Evolutionary conservation across 306 rosid species (phyloP).

Genomic region (Cyclanthera cordifolia): DNA sequence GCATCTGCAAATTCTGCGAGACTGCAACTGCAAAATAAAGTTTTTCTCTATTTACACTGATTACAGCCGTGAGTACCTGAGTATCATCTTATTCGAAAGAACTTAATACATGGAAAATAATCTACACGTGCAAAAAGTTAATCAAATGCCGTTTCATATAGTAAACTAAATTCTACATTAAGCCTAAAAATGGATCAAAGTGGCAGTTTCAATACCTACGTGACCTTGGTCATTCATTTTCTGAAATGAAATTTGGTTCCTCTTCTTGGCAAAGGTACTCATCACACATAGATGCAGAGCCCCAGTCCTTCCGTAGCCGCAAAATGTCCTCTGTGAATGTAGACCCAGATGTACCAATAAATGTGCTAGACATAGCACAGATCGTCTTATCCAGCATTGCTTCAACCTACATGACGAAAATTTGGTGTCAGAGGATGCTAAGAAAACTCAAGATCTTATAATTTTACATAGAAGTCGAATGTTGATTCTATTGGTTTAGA

Average conservation of each 20-base stretch:
- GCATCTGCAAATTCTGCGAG: not conserved
- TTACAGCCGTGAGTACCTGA: constrained; percentile 7
- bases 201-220: not conserved
- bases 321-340: constrained; percentile 92
- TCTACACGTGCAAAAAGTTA: not conserved
- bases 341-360: constrained; percentile 91
- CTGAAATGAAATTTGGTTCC: constrained; percentile 68
- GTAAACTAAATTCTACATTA: not conserved
- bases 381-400: constrained; percentile 98
- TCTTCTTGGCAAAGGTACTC: constrained; percentile 93
- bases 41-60: constrained; percentile 1
- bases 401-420: constrained; percentile 50
- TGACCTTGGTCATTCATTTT: constrained; percentile 40
- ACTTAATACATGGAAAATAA: not conserved
- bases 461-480: not conserved
- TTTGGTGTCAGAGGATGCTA: not conserved
- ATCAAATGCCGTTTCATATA: not conserved
- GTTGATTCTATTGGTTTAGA: not conserved
- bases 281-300: constrained; percentile 70
- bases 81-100: not conserved
- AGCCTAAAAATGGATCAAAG: not conserved
- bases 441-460: not conserved
- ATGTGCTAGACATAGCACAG: constrained; percentile 78
- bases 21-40: not conserved
- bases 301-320: constrained; percentile 87